A percentile compares a stretch with the other conserved stretches of the same genome.
Evolutionary conservation across 345 rosid species (phyloP).

Genomic region (Lepidium aucheri): DNA sequence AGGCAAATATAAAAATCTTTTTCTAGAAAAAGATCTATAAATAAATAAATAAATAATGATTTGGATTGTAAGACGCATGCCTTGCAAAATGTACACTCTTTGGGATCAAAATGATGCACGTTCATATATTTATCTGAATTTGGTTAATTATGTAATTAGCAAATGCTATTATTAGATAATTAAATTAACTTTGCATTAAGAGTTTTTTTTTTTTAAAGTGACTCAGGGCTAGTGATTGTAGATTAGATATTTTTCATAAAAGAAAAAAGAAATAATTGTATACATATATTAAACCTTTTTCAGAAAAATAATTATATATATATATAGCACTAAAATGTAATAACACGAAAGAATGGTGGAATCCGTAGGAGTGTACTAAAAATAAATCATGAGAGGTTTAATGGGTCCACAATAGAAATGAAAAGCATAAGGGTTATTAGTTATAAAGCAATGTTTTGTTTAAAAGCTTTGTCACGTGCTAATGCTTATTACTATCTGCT

Average conservation of each 20-base stretch:
- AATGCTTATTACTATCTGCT: slow-evolving; percentile 15
- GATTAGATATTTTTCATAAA: background rate
- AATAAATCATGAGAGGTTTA: background rate
- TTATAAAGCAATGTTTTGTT: background rate
- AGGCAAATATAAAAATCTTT: background rate
- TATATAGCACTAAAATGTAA: background rate
- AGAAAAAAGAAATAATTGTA: no score
- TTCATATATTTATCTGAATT: no score
- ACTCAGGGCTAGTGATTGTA: background rate
- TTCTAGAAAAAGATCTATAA: background rate
- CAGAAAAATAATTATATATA: no score
- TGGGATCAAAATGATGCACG: slow-evolving; percentile 3
- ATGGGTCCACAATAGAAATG: slow-evolving; percentile 5
- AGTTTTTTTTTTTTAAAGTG: background rate
- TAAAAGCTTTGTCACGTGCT: slow-evolving; percentile 27
- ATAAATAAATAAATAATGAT: slow-evolving; percentile 4
- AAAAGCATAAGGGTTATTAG: slow-evolving; percentile 23
- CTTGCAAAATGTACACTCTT: slow-evolving; percentile 7
- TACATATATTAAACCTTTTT: no score
- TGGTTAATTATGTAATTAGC: background rate
- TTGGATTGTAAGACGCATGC: slow-evolving; percentile 19
- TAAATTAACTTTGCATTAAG: background rate
- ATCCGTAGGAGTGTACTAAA: slow-evolving; percentile 1
- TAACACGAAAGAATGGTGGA: slow-evolving; percentile 2
- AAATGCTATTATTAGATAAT: background rate